Conservation (phyloP, 192 early-diverging fungal genomes). For the Coemansia sp. region DNA sequence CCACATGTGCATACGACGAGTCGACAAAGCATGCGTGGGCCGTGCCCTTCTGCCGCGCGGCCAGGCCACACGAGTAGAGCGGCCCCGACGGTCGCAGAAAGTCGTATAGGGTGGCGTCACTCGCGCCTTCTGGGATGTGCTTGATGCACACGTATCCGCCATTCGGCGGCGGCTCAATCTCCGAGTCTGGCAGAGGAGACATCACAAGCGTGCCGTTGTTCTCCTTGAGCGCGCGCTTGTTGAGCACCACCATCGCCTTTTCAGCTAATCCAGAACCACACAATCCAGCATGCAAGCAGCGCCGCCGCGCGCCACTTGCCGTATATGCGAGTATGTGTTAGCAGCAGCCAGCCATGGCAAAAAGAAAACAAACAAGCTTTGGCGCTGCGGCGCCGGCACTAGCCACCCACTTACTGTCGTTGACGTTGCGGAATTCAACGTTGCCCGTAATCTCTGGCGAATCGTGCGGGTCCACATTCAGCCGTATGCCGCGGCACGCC, state of each 20-base stretch:
- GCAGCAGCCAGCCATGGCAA: too few relatives aligned
- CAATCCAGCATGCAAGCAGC: conserved; percentile 1
- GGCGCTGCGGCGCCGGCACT: not conserved
- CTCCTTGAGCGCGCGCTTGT: conserved; percentile 24
- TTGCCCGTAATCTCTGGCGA: conserved; percentile 28
- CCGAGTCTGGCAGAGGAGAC: conserved; percentile 27
- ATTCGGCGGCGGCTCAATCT: conserved; percentile 24
- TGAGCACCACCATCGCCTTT: conserved; percentile 41
- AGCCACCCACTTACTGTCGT: conserved; percentile 34
- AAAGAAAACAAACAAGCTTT: too few relatives aligned
- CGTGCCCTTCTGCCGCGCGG: conserved; percentile 14
- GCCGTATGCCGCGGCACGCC: conserved; percentile 28
- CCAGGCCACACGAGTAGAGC: conserved; percentile 34
- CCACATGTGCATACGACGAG: conserved; percentile 15
- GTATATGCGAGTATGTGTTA: not conserved
- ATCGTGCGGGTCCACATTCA: conserved; percentile 43
- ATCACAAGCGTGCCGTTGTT: conserved; percentile 30
- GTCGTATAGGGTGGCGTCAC: conserved; percentile 30
- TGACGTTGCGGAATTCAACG: conserved; percentile 45
- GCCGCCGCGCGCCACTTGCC: not conserved
- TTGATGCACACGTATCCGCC: conserved; percentile 39
- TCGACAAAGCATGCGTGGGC: conserved; percentile 44
- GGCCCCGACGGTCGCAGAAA: conserved; percentile 43
- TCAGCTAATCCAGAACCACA: conserved; percentile 31
- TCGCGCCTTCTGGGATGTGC: conserved; percentile 43